Evolutionary conservation across 257 asterid species (phyloP), one percentile per base, ranked within the genome.

Genomic region (Fraxinus pennsylvanica): DNA sequence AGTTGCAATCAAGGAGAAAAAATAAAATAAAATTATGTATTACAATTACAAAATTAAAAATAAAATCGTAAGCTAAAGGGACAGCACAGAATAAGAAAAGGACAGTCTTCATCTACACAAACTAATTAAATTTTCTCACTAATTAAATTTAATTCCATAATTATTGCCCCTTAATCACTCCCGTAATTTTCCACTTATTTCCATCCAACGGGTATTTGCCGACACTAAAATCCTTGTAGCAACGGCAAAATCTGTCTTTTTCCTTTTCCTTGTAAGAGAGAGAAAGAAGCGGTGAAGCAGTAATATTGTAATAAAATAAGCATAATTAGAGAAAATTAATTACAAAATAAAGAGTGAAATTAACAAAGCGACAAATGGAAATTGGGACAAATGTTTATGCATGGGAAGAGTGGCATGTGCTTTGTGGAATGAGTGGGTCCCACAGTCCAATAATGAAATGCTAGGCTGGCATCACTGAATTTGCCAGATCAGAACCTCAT

Each of bases 391-490:
- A 69, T 85, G 82, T 78, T 22, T 86, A 86, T 43, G 52, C 88
- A 86, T 87, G 87, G 79, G 82, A 71, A 81, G 84, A 73, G 57
- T 81, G 88, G 94, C 97, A 90, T 85, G 95, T 85, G 91, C 86
- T 80, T 82, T 86, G 88, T 78, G 87, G 92, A 75, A 74, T 84
- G 66, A 77, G 57, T 59, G 84, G 97, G 91, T 5, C 86, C 97
- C 94, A 83, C 50, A 43, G 72, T 85, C 77, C 88, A 93, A 89
- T 91, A 89, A 93, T 91, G 91, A 78, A 82, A 43, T 86, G 93
- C 93, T 88, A 90, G 97, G 87, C 97, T 93, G 98, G 94, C 96
- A 84, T 89, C 92, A 91, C 91, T 90, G 79, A 82, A 85, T 67
- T 84, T 87, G 96, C 98, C 98, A 93, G 94, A 90, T 93, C 97